Evolutionary conservation across 2,329 filamentous ascomycete species (phyloP).

Genomic region (Cladobotryum mycophilum): DNA sequence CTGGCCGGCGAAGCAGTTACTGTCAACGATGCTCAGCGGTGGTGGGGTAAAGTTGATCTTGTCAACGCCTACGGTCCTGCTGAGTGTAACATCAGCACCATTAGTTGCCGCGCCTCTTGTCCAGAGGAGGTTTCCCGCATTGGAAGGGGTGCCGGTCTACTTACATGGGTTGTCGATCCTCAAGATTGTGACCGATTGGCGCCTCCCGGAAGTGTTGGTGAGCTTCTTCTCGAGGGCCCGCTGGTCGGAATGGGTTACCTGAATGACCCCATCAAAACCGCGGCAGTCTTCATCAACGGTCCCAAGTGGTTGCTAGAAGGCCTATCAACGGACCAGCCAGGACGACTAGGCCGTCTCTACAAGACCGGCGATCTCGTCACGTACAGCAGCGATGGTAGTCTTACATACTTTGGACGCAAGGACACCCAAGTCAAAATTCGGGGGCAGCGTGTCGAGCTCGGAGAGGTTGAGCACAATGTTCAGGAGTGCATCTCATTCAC

Average conservation of each 20-base stretch:
- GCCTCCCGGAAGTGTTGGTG: too few relatives aligned
- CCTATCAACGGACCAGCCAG: background rate
- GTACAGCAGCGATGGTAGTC: background rate
- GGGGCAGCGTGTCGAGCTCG: constrained; percentile 45
- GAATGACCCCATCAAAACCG: background rate
- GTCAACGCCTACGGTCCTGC: too few relatives aligned
- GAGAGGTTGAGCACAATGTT: constrained; percentile 11
- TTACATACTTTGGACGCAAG: constrained; percentile 26
- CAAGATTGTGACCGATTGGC: too few relatives aligned
- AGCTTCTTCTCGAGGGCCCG: too few relatives aligned
- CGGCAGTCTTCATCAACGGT: background rate
- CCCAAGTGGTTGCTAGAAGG: background rate
- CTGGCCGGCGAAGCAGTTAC: too few relatives aligned
- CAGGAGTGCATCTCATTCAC: background rate
- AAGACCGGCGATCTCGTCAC: background rate
- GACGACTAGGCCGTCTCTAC: constrained; percentile 13
- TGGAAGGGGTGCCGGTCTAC: background rate
- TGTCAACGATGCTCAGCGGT: too few relatives aligned
- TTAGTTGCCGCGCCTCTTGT: background rate
- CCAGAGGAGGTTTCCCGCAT: background rate
- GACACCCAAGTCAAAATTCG: constrained; percentile 49
- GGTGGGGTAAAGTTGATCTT: too few relatives aligned
- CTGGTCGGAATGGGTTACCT: too few relatives aligned
- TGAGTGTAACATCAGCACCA: too few relatives aligned
- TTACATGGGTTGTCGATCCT: too few relatives aligned